A percentile compares a stretch with the other conserved stretches of the same genome.
These are phyloP conservation scores for Apium graveolens DNA, from an alignment of 129 eudicot species.

Conservation along the genomic window DNA sequence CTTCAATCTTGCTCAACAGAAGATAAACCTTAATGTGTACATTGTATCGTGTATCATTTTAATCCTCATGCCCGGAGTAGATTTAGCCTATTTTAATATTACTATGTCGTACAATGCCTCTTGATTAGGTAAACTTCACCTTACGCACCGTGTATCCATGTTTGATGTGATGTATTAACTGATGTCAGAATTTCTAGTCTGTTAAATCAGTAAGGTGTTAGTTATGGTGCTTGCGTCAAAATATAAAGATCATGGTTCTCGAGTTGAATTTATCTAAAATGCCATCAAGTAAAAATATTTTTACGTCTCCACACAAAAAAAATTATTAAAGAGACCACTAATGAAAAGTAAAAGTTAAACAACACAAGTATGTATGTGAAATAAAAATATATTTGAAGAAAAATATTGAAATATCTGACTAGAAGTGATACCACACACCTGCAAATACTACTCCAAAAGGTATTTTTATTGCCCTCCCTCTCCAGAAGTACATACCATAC, in stretches of 20 bases:
- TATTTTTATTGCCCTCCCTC: constrained; percentile 68
- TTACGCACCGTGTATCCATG: constrained; percentile 47
- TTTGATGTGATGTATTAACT: constrained; percentile 4
- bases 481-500: constrained; percentile 39
- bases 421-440: constrained; percentile 48
- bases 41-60: no score
- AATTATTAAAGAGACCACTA: neutral
- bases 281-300: neutral
- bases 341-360: neutral
- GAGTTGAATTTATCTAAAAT: neutral
- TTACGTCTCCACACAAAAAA: constrained; percentile 66
- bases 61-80: no score
- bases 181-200: neutral
- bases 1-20: no score
- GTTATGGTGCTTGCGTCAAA: neutral
- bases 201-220: neutral
- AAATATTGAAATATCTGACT: neutral
- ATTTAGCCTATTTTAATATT: no score
- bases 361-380: neutral
- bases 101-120: constrained; percentile 70
- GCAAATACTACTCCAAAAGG: constrained; percentile 95
- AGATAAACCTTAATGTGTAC: no score
- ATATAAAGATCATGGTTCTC: neutral
- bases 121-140: constrained; percentile 67
- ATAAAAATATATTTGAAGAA: neutral